Evolutionary conservation across 2,329 filamentous ascomycete genomes (phyloP).

Genomic region (Paecilomyces variotii): DNA sequence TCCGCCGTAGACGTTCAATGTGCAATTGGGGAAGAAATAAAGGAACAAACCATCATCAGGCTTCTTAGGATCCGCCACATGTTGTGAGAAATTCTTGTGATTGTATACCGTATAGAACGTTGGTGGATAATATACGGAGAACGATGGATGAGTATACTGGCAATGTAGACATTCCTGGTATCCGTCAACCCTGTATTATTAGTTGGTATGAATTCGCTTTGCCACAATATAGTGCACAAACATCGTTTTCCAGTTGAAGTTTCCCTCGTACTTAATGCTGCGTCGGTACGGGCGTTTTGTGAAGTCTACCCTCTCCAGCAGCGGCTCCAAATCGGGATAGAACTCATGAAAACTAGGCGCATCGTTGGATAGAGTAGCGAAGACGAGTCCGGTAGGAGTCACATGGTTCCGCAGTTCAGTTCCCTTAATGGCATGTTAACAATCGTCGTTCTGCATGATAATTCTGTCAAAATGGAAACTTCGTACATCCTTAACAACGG

Average conservation of each 20-base stretch:
- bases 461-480: slow-evolving; percentile 3
- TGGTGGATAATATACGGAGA: slow-evolving; percentile 47
- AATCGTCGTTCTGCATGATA: not conserved
- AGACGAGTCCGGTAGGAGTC: slow-evolving; percentile 47
- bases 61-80: slow-evolving; percentile 47
- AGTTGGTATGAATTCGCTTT: not conserved
- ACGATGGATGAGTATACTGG: slow-evolving; percentile 51
- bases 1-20: slow-evolving; percentile 50
- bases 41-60: slow-evolving; percentile 48
- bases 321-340: slow-evolving; percentile 44
- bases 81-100: slow-evolving; percentile 48
- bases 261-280: slow-evolving; percentile 48
- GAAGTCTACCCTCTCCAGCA: slow-evolving; percentile 46
- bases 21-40: slow-evolving; percentile 52
- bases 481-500: slow-evolving; percentile 24
- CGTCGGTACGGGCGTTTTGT: slow-evolving; percentile 45
- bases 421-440: slow-evolving; percentile 11
- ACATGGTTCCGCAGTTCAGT: slow-evolving; percentile 30
- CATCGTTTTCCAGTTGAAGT: slow-evolving; percentile 56
- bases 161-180: slow-evolving; percentile 54
- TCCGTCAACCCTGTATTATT: slow-evolving; percentile 40
- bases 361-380: slow-evolving; percentile 42
- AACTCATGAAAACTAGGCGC: slow-evolving; percentile 45
- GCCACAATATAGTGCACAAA: slow-evolving; percentile 11
- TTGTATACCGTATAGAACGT: slow-evolving; percentile 50